A percentile compares a stretch with the other conserved stretches of the same genome.
phyloP scores from a whole-genome alignment of 768 basidiomycete genomes.

The Boletus vermiculosoides region DNA sequence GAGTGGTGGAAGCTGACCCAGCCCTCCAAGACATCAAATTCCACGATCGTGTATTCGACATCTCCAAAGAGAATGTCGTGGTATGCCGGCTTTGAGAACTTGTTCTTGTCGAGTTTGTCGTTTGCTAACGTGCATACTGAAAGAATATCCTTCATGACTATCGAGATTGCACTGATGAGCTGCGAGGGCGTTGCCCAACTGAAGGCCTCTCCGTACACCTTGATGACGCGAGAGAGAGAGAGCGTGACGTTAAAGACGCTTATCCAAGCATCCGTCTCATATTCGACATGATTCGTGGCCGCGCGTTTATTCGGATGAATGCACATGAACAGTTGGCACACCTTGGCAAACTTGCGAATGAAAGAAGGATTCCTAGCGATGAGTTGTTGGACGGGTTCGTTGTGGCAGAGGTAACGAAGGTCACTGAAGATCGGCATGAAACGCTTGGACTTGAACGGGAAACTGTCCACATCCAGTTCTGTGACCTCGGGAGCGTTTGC shows the following conservation, averaged over 20 bases:
- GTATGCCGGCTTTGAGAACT: conserved; percentile 60
- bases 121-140: conserved; percentile 67
- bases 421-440: conserved; percentile 96
- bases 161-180: conserved; percentile 63
- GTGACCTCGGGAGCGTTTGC: conserved; percentile 18
- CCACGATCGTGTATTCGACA: conserved; percentile 55
- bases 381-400: conserved; percentile 72
- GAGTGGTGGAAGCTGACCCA: conserved; percentile 95
- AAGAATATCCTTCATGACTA: conserved; percentile 69
- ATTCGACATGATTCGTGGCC: conserved; percentile 83
- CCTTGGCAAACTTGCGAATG: conserved; percentile 68
- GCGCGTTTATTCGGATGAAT: conserved; percentile 89
- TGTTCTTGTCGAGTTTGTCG: conserved; percentile 63
- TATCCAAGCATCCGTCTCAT: conserved; percentile 96
- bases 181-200: conserved; percentile 53
- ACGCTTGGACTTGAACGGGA: conserved; percentile 90
- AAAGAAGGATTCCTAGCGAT: conserved; percentile 68
- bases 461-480: conserved; percentile 74
- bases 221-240: conserved; percentile 84
- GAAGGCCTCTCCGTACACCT: conserved; percentile 86
- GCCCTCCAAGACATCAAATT: conserved; percentile 76
- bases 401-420: conserved; percentile 81
- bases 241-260: conserved; percentile 94
- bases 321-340: conserved; percentile 90
- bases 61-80: conserved; percentile 69